Evolutionary conservation across 2,329 filamentous ascomycete species (phyloP).

Genomic region (Epichloe scottii): DNA sequence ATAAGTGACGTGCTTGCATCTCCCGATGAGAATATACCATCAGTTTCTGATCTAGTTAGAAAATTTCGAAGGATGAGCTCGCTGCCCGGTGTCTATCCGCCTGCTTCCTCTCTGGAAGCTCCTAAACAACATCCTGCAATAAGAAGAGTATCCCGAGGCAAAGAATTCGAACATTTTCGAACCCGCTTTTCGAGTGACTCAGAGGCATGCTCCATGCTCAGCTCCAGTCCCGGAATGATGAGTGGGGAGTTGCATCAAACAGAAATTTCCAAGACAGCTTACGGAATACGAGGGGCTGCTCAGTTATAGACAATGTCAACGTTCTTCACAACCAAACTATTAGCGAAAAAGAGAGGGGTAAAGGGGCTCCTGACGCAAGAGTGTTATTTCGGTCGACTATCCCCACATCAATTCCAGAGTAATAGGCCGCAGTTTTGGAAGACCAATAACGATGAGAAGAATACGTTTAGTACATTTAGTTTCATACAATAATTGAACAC

Average conservation of each 20-base stretch:
- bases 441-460: constrained; percentile 6
- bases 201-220: not conserved
- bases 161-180: constrained; percentile 5
- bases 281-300: not conserved
- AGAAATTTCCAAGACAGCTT: not conserved
- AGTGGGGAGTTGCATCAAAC: not conserved
- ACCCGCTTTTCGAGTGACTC: constrained; percentile 7
- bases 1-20: not conserved
- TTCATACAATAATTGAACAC: constrained; percentile 2
- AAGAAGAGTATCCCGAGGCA: constrained; percentile 4
- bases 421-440: constrained; percentile 4
- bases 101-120: not conserved
- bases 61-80: constrained; percentile 13
- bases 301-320: not conserved
- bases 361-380: not conserved
- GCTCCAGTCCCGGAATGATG: not conserved
- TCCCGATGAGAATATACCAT: constrained; percentile 8
- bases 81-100: constrained; percentile 1
- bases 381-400: not conserved
- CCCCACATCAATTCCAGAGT: not conserved
- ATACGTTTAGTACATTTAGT: constrained; percentile 8
- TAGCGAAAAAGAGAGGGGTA: not conserved
- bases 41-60: constrained; percentile 15
- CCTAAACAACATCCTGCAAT: not conserved
- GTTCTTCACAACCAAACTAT: not conserved